These are phyloP conservation scores for Ganoderma lingzhi DNA, from an alignment of 1,284 basidiomycete species.

Conservation along the genomic window DNA sequence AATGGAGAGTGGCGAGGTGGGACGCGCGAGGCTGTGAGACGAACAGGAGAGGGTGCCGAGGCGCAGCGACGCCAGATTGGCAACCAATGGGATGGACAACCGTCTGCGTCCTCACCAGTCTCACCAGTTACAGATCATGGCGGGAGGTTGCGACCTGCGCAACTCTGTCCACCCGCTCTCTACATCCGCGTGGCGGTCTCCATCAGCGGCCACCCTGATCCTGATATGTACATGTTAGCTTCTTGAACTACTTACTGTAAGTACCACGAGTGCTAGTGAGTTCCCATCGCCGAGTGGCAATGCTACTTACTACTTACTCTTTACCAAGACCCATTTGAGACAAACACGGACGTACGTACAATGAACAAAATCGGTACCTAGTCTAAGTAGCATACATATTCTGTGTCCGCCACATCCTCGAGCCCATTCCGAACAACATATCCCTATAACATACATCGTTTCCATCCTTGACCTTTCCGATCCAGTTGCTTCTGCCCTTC, in stretches of 20 bases:
- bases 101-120: constrained; percentile 3
- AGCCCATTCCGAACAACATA: constrained; percentile 1
- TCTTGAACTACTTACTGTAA: not conserved
- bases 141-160: constrained; percentile 3
- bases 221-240: not conserved
- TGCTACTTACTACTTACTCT: not conserved
- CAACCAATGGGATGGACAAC: not conserved
- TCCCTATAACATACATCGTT: constrained; percentile 22
- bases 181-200: constrained; percentile 3
- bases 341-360: not conserved
- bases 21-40: constrained; percentile 13
- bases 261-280: not conserved
- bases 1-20: constrained; percentile 12
- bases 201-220: not conserved
- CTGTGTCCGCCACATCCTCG: not conserved
- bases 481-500: not conserved
- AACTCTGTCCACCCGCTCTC: not conserved
- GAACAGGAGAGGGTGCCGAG: constrained; percentile 7
- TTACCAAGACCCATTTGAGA: not conserved
- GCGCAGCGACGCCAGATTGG: constrained; percentile 8
- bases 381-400: constrained; percentile 20
- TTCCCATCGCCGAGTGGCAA: not conserved
- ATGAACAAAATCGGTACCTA: not conserved
- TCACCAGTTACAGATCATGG: constrained; percentile 11
- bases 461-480: constrained; percentile 6